Evolutionary conservation across 2,329 filamentous ascomycete species (phyloP).

Genomic region (Aspergillus eucalypticola): DNA sequence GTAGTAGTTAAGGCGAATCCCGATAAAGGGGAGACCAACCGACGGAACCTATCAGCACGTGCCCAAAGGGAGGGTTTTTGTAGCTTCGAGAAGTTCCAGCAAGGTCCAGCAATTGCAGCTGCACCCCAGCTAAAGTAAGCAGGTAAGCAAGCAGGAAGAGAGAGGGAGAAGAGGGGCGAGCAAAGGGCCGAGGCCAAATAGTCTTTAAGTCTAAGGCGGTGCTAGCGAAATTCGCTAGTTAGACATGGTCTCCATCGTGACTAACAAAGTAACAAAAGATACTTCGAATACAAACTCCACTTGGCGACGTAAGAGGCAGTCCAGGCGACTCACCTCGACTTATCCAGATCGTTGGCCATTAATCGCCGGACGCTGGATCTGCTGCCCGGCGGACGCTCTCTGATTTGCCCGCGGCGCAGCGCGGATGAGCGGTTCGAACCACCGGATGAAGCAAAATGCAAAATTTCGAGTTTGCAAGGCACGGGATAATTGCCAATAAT

Average conservation of each 20-base stretch:
- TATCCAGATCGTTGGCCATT: background rate
- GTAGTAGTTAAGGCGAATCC: background rate
- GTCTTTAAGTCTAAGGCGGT: too few species aligned
- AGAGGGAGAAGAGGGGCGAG: background rate
- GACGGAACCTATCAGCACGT: slow-evolving; percentile 8
- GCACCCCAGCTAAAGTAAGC: background rate
- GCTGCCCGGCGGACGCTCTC: slow-evolving; percentile 17
- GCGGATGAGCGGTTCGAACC: slow-evolving; percentile 5
- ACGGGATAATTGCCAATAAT: background rate
- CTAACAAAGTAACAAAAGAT: too few species aligned
- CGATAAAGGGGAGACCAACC: slow-evolving; percentile 5
- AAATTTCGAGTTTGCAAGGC: background rate
- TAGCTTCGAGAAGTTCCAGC: slow-evolving; percentile 6
- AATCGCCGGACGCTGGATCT: slow-evolving; percentile 15
- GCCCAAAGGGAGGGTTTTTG: slow-evolving; percentile 1
- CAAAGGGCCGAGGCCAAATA: too few species aligned
- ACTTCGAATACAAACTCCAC: too few species aligned
- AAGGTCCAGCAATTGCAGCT: background rate
- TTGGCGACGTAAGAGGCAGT: slow-evolving; percentile 3
- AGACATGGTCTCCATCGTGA: background rate
- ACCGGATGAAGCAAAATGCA: background rate
- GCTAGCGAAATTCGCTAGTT: too few species aligned
- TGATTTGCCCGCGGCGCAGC: slow-evolving; percentile 23
- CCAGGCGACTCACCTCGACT: too few species aligned
- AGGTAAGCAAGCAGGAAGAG: background rate